phyloP scores from a whole-genome alignment of 1,284 basidiomycete genomes.

The Butyriboletus regius region DNA sequence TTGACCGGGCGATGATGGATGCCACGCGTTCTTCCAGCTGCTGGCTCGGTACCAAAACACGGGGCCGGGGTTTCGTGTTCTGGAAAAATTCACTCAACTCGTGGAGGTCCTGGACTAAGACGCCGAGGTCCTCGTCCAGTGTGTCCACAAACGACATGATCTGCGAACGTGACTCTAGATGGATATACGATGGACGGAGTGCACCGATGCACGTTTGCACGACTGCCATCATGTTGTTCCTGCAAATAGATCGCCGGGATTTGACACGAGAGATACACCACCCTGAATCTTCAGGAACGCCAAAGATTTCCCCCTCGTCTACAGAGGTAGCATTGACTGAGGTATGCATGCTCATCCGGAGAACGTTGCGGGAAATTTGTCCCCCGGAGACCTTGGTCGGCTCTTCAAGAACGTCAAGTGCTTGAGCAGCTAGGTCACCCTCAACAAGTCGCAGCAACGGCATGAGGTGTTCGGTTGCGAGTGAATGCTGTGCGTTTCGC shows the following conservation, averaged over 20 bases:
- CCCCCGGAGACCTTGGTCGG: constrained; percentile 73
- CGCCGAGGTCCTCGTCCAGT: constrained; percentile 66
- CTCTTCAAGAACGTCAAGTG: constrained; percentile 86
- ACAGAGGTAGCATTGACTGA: constrained; percentile 39
- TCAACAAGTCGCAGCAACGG: constrained; percentile 80
- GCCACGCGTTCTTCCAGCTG: constrained; percentile 69
- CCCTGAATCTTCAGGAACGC: constrained; percentile 71
- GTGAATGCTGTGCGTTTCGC: constrained; percentile 61
- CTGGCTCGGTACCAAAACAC: constrained; percentile 42
- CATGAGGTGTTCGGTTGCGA: constrained; percentile 83
- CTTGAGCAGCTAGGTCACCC: constrained; percentile 76
- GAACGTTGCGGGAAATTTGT: constrained; percentile 72
- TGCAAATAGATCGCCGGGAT: constrained; percentile 55
- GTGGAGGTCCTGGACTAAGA: constrained; percentile 79
- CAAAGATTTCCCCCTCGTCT: constrained; percentile 68
- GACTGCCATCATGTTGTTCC: constrained; percentile 72
- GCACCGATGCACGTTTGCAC: constrained; percentile 75
- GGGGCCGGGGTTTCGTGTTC: constrained; percentile 35
- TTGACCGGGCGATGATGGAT: constrained; percentile 71
- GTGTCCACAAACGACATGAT: constrained; percentile 31
- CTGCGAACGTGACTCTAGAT: constrained; percentile 54
- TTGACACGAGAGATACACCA: constrained; percentile 75
- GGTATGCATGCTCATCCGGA: constrained; percentile 76
- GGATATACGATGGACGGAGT: constrained; percentile 64
- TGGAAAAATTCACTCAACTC: constrained; percentile 83